Evolutionary conservation across 2,329 filamentous ascomycete species (phyloP).

Genomic region (Clarireedia homoeocarpa): DNA sequence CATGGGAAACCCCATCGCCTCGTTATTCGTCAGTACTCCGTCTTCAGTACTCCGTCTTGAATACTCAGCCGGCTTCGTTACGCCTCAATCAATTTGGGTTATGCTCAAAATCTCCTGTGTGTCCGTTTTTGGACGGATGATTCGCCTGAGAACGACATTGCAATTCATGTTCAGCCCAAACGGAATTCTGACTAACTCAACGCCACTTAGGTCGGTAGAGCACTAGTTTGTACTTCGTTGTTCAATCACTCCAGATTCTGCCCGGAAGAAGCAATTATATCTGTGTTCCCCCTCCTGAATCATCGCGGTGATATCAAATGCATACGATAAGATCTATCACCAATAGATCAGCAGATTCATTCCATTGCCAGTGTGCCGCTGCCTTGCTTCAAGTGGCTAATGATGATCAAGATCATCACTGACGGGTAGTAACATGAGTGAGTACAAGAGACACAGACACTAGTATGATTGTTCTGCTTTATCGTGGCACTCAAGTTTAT

Average conservation of each 20-base stretch:
- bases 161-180: background rate
- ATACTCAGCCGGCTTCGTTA: background rate
- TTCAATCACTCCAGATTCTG: background rate
- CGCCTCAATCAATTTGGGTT: background rate
- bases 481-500: slow-evolving; percentile 1
- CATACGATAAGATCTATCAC: slow-evolving; percentile 12
- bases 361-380: slow-evolving; percentile 7
- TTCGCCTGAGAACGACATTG: background rate
- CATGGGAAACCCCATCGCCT: background rate
- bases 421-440: slow-evolving; percentile 21
- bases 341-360: slow-evolving; percentile 17
- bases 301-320: slow-evolving; percentile 6
- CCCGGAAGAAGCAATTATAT: slow-evolving; percentile 6
- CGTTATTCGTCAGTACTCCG: background rate
- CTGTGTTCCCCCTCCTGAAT: slow-evolving; percentile 1
- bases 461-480: slow-evolving; percentile 4
- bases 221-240: background rate
- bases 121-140: no score
- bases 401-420: slow-evolving; percentile 21
- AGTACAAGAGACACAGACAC: slow-evolving; percentile 10
- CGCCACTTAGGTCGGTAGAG: no score
- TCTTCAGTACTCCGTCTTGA: background rate
- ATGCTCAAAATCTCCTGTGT: background rate
- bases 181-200: background rate
- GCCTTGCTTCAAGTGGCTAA: slow-evolving; percentile 12